phyloP scores from a whole-genome alignment of 2,329 filamentous ascomycete species.

The Calonectria pseudoturangicola region DNA sequence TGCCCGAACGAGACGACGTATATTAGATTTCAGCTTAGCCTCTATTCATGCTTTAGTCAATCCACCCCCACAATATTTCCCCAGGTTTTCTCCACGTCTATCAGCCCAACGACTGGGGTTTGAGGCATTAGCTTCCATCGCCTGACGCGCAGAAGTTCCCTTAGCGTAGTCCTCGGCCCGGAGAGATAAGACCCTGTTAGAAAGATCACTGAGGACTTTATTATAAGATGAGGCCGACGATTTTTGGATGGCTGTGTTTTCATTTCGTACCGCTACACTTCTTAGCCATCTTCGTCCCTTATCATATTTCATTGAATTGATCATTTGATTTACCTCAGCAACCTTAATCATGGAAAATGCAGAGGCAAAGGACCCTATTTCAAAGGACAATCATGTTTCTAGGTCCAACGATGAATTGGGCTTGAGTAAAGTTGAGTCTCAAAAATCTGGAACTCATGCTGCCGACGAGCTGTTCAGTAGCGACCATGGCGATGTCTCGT shows the following conservation, averaged over 20 bases:
- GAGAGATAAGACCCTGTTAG: background rate
- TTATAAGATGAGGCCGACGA: background rate
- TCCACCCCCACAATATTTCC: background rate
- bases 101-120: no score
- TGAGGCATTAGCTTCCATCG: background rate
- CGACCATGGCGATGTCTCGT: background rate
- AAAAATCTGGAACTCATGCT: background rate
- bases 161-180: background rate
- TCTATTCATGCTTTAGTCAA: background rate
- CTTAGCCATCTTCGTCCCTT: background rate
- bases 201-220: background rate
- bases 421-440: background rate
- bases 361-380: background rate
- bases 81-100: slow-evolving; percentile 5
- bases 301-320: no score
- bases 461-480: background rate
- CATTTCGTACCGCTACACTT: no score
- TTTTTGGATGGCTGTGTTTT: no score
- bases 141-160: background rate
- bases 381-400: background rate
- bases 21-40: background rate
- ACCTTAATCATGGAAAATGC: background rate
- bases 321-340: background rate
- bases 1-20: no score
- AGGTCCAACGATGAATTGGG: background rate